A percentile compares a stretch with the other conserved stretches of the same genome.
Evolutionary conservation across 2,329 filamentous ascomycete species (phyloP).

Genomic region (Colletotrichum horii): DNA sequence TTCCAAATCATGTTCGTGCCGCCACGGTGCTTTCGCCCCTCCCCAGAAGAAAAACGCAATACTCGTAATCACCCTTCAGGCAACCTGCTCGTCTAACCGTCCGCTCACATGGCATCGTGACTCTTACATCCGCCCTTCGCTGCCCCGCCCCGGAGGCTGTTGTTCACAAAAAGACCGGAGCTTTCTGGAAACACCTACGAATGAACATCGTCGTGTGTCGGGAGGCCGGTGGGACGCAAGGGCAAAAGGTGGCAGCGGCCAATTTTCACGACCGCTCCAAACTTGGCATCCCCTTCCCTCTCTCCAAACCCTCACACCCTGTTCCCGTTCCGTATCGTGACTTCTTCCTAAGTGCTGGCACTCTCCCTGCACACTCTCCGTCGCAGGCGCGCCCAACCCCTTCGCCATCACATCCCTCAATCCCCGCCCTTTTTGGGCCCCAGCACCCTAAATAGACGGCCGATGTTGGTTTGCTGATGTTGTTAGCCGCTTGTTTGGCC

Average conservation of each 20-base stretch:
- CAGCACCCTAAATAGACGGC: slow-evolving; percentile 4
- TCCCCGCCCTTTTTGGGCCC: background rate
- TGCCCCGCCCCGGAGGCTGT: background rate
- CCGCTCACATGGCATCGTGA: background rate
- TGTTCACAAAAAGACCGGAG: background rate
- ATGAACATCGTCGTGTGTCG: background rate
- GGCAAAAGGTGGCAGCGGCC: background rate
- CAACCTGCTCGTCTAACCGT: background rate
- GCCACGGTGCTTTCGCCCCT: background rate
- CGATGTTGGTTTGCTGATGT: background rate
- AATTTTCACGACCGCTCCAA: background rate
- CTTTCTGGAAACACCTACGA: background rate
- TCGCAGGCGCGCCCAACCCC: background rate
- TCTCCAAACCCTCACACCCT: background rate
- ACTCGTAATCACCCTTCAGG: background rate
- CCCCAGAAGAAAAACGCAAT: background rate
- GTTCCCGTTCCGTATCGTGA: background rate
- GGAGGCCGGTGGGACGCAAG: background rate
- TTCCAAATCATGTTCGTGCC: background rate
- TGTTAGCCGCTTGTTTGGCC: background rate
- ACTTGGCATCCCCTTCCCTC: background rate
- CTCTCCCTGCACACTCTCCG: background rate
- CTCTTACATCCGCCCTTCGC: accelerated
- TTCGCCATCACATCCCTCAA: background rate
- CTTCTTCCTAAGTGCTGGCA: background rate